phyloP scores from a whole-genome alignment of 2,329 filamentous ascomycete genomes.

The Ascochyta viciae-villosae region DNA sequence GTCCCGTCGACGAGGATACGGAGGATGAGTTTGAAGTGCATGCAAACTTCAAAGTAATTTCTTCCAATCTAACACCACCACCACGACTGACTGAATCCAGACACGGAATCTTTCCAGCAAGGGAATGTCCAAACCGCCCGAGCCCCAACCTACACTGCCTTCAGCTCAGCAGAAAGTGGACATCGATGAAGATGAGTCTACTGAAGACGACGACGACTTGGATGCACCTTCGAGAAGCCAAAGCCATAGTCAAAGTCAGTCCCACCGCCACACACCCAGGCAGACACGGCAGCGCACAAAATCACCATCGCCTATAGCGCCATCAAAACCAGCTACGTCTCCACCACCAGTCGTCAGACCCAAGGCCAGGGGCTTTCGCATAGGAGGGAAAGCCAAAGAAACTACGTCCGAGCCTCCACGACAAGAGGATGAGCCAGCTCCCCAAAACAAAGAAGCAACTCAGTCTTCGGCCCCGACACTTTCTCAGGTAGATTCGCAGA shows the following conservation, averaged over 20 bases:
- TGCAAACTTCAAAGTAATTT: slow-evolving; percentile 37
- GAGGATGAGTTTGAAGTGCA: slow-evolving; percentile 49
- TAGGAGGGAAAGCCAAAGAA: slow-evolving; percentile 36
- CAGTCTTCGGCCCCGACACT: slow-evolving; percentile 3
- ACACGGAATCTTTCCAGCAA: too few species aligned
- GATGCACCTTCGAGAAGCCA: slow-evolving; percentile 40
- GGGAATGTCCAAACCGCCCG: background rate
- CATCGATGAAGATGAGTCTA: slow-evolving; percentile 25
- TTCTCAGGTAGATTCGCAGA: slow-evolving; percentile 11
- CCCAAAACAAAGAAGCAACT: background rate
- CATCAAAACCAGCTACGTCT: slow-evolving; percentile 3
- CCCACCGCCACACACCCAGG: background rate
- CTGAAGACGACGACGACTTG: slow-evolving; percentile 52
- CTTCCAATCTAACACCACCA: too few species aligned
- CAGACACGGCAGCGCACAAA: slow-evolving; percentile 1
- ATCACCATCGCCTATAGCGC: slow-evolving; percentile 12
- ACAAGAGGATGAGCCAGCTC: background rate
- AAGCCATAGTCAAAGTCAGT: slow-evolving; percentile 15
- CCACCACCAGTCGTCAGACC: slow-evolving; percentile 16
- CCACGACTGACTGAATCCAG: too few species aligned
- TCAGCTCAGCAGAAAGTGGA: background rate
- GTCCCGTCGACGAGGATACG: slow-evolving; percentile 38
- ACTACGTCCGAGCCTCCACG: background rate
- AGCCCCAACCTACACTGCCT: background rate
- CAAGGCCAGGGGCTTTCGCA: slow-evolving; percentile 36